Conservation (phyloP, 169 alveolate genomes). For the Babesia bigemina region DNA sequence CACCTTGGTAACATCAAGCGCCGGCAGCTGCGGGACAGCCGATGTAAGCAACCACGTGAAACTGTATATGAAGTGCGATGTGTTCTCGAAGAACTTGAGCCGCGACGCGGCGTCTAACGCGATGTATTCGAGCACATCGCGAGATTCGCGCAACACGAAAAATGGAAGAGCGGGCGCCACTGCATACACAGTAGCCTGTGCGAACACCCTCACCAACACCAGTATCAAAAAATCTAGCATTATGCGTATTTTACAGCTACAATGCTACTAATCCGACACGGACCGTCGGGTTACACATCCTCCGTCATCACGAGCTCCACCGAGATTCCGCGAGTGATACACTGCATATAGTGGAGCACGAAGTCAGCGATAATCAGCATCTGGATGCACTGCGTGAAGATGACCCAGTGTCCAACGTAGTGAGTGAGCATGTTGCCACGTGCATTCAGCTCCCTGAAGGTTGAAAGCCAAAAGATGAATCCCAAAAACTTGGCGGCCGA, state of each 20-base stretch:
- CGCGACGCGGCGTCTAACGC: constrained; percentile 14
- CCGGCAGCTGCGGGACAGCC: constrained; percentile 15
- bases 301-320: constrained; percentile 83
- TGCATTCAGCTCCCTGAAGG: constrained; percentile 86
- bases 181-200: constrained; percentile 3
- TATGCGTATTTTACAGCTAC: background rate
- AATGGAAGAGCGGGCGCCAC: constrained; percentile 41
- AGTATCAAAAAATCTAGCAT: constrained; percentile 2
- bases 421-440: constrained; percentile 80
- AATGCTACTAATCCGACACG: background rate
- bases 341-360: constrained; percentile 84
- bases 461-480: constrained; percentile 89
- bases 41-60: constrained; percentile 9
- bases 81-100: constrained; percentile 21
- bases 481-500: constrained; percentile 86
- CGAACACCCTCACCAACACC: constrained; percentile 8
- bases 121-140: constrained; percentile 57
- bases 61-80: constrained; percentile 13
- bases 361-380: constrained; percentile 88
- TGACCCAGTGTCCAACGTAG: constrained; percentile 88
- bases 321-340: constrained; percentile 85
- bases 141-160: constrained; percentile 23
- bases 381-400: constrained; percentile 85
- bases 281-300: constrained; percentile 71
- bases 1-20: constrained; percentile 15